These are phyloP conservation scores for Taxillus chinensis DNA, from an alignment of 164 flowering plant species.

Conservation along the genomic window DNA sequence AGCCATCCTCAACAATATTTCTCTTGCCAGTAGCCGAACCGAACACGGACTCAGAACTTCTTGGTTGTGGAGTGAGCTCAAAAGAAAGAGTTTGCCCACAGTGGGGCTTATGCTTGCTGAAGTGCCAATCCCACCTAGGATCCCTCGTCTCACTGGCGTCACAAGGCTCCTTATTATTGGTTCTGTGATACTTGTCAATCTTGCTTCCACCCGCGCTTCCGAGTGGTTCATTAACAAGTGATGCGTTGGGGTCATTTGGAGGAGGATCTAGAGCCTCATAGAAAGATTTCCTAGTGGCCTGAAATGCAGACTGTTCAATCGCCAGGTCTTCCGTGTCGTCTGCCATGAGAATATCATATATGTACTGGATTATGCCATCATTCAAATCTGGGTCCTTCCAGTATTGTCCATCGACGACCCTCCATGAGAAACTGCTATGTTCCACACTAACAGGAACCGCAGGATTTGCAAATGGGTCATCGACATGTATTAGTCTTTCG, in stretches of 20 bases:
- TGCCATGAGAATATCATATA: conserved; percentile 13
- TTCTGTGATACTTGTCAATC: too few relatives aligned
- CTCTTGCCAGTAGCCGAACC: neutral
- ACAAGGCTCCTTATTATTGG: too few relatives aligned
- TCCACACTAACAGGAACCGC: too few relatives aligned
- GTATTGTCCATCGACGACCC: too few relatives aligned
- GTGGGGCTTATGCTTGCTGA: neutral
- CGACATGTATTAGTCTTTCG: too few relatives aligned
- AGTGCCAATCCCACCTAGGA: neutral
- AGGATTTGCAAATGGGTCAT: too few relatives aligned
- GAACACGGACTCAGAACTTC: neutral
- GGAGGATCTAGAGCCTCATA: neutral
- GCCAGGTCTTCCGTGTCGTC: conserved; percentile 8
- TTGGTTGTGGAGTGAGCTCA: neutral
- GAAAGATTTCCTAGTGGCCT: neutral
- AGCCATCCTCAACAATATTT: neutral
- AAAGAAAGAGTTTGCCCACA: neutral
- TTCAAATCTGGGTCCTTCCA: conserved; percentile 7
- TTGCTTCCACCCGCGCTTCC: too few relatives aligned
- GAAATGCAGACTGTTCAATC: neutral
- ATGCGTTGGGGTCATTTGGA: neutral
- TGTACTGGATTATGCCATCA: conserved; percentile 11
- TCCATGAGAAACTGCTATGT: too few relatives aligned
- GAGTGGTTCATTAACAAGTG: neutral
- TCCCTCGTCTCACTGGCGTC: too few relatives aligned